phyloP scores from a whole-genome alignment of 2,329 filamentous ascomycete species.

The Ilyonectria sp. region DNA sequence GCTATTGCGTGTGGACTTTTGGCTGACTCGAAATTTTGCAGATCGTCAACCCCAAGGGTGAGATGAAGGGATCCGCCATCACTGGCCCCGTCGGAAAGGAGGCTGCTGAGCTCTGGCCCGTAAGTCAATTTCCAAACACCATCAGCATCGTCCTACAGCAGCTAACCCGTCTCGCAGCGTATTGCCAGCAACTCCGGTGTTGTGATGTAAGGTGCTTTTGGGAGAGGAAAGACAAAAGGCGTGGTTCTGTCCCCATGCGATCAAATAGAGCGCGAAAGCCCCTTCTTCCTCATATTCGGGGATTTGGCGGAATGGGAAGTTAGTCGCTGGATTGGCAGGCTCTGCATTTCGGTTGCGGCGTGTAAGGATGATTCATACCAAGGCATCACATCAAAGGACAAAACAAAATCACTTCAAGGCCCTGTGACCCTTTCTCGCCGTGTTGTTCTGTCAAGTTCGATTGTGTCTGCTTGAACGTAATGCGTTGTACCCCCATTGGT shows the following conservation, averaged over 20 bases:
- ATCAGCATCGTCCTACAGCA: not conserved
- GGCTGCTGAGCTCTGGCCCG: conserved; percentile 99
- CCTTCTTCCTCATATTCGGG: conserved; percentile 43
- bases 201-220: conserved; percentile 87
- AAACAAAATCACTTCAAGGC: conserved; percentile 54
- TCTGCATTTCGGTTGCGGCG: conserved; percentile 69
- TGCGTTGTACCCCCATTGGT: not conserved
- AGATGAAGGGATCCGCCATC: conserved; percentile 99
- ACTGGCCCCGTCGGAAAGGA: conserved; percentile 99
- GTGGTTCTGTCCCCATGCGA: conserved; percentile 53
- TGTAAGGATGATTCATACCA: conserved; percentile 68
- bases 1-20: not conserved
- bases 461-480: not conserved
- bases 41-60: conserved; percentile 99
- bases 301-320: conserved; percentile 44
- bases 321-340: conserved; percentile 62
- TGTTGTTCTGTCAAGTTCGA: not conserved
- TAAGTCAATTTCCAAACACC: conserved; percentile 65
- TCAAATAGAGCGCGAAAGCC: conserved; percentile 52
- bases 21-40: conserved; percentile 61
- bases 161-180: conserved; percentile 74
- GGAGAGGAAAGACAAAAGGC: conserved; percentile 50
- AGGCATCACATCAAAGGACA: conserved; percentile 65
- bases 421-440: conserved; percentile 25
- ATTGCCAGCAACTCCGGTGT: conserved; percentile 99